Conservation (phyloP, 345 rosid genomes). For the Lepidium sativum region DNA sequence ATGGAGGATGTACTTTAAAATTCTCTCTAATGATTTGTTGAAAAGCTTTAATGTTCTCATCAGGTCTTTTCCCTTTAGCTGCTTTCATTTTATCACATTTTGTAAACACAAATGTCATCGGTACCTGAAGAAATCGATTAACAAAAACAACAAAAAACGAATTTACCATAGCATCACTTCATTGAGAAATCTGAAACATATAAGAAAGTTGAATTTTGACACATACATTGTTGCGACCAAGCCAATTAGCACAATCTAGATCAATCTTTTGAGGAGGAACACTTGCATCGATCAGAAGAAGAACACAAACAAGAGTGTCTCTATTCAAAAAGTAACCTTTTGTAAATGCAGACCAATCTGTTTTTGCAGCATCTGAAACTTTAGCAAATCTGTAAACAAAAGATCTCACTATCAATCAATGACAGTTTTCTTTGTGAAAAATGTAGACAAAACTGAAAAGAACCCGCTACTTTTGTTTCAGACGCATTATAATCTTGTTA, state of each 20-base stretch:
- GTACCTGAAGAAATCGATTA: slow-evolving; percentile 43
- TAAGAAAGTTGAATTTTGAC: background rate
- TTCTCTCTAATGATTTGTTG: slow-evolving; percentile 61
- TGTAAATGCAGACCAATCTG: slow-evolving; percentile 89
- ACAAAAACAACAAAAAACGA: background rate
- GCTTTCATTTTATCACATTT: slow-evolving; percentile 85
- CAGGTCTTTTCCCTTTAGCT: slow-evolving; percentile 65
- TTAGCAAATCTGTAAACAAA: slow-evolving; percentile 56
- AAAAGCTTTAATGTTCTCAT: slow-evolving; percentile 67
- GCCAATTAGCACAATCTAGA: slow-evolving; percentile 95
- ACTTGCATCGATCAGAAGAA: slow-evolving; percentile 84
- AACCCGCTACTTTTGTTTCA: too few relatives aligned
- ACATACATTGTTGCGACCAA: slow-evolving; percentile 74
- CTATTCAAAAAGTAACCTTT: slow-evolving; percentile 88
- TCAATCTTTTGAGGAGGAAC: slow-evolving; percentile 91
- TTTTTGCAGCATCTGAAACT: slow-evolving; percentile 72
- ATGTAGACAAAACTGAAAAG: too few relatives aligned
- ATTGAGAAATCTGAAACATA: background rate
- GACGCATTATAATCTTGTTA: too few relatives aligned
- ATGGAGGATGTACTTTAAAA: slow-evolving; percentile 57
- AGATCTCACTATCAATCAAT: background rate
- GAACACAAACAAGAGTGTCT: slow-evolving; percentile 62
- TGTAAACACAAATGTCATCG: slow-evolving; percentile 79
- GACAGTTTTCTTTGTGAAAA: too few relatives aligned
- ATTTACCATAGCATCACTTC: background rate